Evolutionary conservation across 129 eudicot species (phyloP), one percentile per base, ranked within the genome.

Genomic region (Silybum marianum): DNA sequence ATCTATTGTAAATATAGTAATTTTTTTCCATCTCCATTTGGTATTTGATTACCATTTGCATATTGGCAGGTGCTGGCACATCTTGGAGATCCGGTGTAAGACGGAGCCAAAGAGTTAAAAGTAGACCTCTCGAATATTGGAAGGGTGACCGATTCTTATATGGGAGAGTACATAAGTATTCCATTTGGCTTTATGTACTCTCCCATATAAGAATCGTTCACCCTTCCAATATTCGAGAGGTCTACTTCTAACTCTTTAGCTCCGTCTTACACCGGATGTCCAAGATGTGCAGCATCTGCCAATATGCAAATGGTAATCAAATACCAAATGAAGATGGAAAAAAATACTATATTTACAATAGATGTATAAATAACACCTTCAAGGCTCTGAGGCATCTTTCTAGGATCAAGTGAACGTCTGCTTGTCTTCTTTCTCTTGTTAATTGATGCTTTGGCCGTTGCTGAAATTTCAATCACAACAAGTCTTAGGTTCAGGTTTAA

Each of bases 161-260:
- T 86, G 93, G 89, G 7, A 86, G 93, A 7, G 84, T 91, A 23
- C 79, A 87, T 65, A 74, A 84, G n/a, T n/a, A n/a, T n/a, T n/a
- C n/a, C n/a, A n/a, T n/a, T n/a, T n/a, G n/a, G n/a, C n/a, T n/a
- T n/a, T n/a, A n/a, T n/a, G n/a, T n/a, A n/a, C n/a, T n/a, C n/a
- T n/a, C n/a, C n/a, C n/a, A n/a, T n/a, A n/a, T n/a, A n/a, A n/a
- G n/a, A n/a, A n/a, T n/a, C n/a, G n/a, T n/a, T 91, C 97, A 26
- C 97, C 97, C 83, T 87, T 91, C 97, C 97, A 91, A 71, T 74
- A 89, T 72, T 87, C 90, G 73, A 91, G 78, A 66, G 93, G 93
- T 63, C 91, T 89, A 73, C 46, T 86, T 84, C 72, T 91, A 13
- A 91, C 85, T 88, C 97, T 86, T 51, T 82, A 88, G 88, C 97